These are phyloP conservation scores for Mucor saturninus DNA, from an alignment of 371 early-diverging fungal genomes.

Conservation along the genomic window DNA sequence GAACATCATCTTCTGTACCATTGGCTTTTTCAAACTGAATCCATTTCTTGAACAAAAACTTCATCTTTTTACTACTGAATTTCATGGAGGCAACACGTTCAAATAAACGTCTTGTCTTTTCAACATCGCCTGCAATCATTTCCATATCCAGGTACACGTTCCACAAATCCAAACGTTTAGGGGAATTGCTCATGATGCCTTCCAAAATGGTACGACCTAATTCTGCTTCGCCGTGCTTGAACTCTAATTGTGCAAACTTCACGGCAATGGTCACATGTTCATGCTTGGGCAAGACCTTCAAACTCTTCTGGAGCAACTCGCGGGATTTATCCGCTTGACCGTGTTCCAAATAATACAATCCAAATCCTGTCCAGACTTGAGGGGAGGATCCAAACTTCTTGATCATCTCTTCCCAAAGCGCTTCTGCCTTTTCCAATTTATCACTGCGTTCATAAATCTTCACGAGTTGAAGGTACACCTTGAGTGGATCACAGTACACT, in stretches of 20 bases:
- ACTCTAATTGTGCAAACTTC: slow-evolving; percentile 95
- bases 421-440: slow-evolving; percentile 78
- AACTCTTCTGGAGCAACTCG: slow-evolving; percentile 74
- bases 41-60: slow-evolving; percentile 97
- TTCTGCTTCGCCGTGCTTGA: slow-evolving; percentile 92
- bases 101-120: slow-evolving; percentile 81
- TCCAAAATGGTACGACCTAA: slow-evolving; percentile 96
- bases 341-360: slow-evolving; percentile 76
- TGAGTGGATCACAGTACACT: slow-evolving; percentile 84
- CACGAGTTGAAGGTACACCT: slow-evolving; percentile 84
- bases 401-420: slow-evolving; percentile 73
- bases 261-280: slow-evolving; percentile 86
- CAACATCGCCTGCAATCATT: slow-evolving; percentile 71
- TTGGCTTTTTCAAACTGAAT: slow-evolving; percentile 89
- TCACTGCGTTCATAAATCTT: slow-evolving; percentile 87
- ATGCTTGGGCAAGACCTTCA: slow-evolving; percentile 87
- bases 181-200: slow-evolving; percentile 88
- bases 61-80: slow-evolving; percentile 96
- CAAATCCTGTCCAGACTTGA: slow-evolving; percentile 90
- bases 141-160: slow-evolving; percentile 96
- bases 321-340: slow-evolving; percentile 79
- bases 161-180: slow-evolving; percentile 96
- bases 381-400: slow-evolving; percentile 87
- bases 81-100: slow-evolving; percentile 86
- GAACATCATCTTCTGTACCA: slow-evolving; percentile 78